A percentile compares a stretch with the other conserved stretches of the same genome.
These are phyloP conservation scores for Spirogloea muscicola DNA, from an alignment of 139 green algal genomes.

Conservation along the genomic window DNA sequence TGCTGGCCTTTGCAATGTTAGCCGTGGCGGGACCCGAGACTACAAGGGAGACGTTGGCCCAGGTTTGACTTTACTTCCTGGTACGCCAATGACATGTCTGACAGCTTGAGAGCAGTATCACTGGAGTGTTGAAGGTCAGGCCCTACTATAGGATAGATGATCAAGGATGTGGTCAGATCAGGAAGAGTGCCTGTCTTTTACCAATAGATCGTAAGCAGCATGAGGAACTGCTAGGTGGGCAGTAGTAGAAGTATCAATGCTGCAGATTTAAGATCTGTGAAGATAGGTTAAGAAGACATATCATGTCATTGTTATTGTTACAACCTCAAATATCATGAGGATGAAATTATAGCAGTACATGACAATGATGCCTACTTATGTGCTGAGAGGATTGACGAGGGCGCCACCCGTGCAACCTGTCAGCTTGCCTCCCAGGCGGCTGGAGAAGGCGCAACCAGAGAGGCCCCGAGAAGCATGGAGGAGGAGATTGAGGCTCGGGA, in stretches of 20 bases:
- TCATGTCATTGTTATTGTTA: neutral
- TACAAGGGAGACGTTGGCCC: neutral
- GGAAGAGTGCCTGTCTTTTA: neutral
- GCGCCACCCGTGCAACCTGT: neutral
- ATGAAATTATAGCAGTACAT: neutral
- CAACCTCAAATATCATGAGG: neutral
- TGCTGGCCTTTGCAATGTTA: constrained; percentile 8
- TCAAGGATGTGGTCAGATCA: neutral
- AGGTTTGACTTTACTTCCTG: neutral
- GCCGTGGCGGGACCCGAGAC: neutral
- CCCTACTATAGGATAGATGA: no score
- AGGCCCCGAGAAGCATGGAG: neutral
- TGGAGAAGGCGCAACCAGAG: neutral
- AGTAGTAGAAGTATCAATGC: neutral
- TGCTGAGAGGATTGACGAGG: no score
- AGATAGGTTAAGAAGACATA: no score
- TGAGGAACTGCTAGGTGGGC: neutral
- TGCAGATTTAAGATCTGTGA: no score
- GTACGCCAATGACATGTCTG: neutral
- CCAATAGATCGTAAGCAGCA: neutral
- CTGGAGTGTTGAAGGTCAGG: neutral
- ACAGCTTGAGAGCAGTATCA: neutral
- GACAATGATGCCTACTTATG: no score
- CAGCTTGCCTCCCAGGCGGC: neutral
- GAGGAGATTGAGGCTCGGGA: constrained; percentile 6